Evolutionary conservation across 768 basidiomycete genomes (phyloP), one percentile per base, ranked within the genome.

Genomic region (Dentipellis fragilis): DNA sequence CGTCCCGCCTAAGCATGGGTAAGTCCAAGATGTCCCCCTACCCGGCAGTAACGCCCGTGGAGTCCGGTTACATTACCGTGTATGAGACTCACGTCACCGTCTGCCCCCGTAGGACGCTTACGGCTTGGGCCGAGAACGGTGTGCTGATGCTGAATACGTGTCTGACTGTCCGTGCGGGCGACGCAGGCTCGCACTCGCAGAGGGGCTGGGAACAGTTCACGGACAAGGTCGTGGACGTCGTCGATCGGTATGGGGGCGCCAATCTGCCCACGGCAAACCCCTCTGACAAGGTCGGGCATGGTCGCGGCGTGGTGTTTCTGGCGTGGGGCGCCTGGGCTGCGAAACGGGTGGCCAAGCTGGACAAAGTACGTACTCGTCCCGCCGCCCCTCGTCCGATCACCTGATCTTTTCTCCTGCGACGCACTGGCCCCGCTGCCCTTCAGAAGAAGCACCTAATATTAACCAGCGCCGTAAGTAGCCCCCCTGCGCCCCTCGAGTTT

Each of bases 151-250:
- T 96, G 49, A 97, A 96, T 72, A 89, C 92, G n/a, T 87, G 85
- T 57, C 76, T 97, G 50, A 95, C 94, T 2, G 94, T 96, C 39
- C 79, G 81, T 54, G 86, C 87, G 0, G 77, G 78, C 55, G 62
- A 78, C 54, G 81, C 94, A 16, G 88, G 80, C 38, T 93, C 92
- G 52, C 94, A 96, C 69, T 79, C 84, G 40, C 80, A 81, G 63
- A 84, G 77, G 68, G 94, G 94, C 55, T 96, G 94, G 94, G 92
- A 96, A 68, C 69, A 77, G 51, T 96, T 95, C 67, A 96, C 93
- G 4, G 89, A 80, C 61, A 78, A 86, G 59, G 85, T 95, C 57
- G 73, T 95, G 56, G 80, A 85, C 59, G 77, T 84, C 57, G 84
- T 93, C 59, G 80, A 89, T 68, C 80, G 75, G 66, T 88, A 85